Percentiles rank a stretch among this genome's conserved stretches.
Evolutionary conservation across 768 basidiomycete genomes (phyloP).

Genomic region (Dioszegia hungarica): DNA sequence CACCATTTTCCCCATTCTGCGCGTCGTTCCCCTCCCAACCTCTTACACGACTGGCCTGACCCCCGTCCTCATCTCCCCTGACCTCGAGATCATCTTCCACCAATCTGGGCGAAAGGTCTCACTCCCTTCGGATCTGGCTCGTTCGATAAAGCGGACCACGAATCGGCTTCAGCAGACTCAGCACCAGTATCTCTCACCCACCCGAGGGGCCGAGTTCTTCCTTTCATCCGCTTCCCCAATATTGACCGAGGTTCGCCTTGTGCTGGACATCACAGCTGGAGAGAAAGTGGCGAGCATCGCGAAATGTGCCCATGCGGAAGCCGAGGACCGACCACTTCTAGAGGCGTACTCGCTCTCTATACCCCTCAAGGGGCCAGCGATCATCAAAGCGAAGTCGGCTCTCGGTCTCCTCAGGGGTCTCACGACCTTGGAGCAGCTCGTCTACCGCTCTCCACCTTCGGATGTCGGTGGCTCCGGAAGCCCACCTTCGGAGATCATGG

Average conservation of each 20-base stretch:
- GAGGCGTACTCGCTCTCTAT: constrained; percentile 62
- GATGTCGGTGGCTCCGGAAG: not conserved
- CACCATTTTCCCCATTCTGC: not conserved
- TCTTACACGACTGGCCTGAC: not conserved
- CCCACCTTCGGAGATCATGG: too few relatives aligned
- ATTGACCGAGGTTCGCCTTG: not conserved
- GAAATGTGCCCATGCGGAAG: constrained; percentile 55
- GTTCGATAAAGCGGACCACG: not conserved
- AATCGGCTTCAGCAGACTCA: not conserved
- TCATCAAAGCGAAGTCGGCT: constrained; percentile 58
- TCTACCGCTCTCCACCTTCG: constrained; percentile 51
- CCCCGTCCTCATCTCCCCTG: not conserved
- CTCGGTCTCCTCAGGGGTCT: constrained; percentile 67
- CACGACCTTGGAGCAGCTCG: constrained; percentile 70
- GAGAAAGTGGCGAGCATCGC: constrained; percentile 50
- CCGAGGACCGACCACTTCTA: constrained; percentile 52
- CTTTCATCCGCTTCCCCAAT: not conserved
- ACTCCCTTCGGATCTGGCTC: not conserved
- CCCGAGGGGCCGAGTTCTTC: constrained; percentile 11
- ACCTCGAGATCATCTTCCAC: not conserved
- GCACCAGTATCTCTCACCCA: constrained; percentile 6
- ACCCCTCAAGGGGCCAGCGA: constrained; percentile 55
- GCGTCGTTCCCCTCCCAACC: constrained; percentile 5
- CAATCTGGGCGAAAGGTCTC: too few relatives aligned
- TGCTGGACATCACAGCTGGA: not conserved